These are phyloP conservation scores for Plectranthus barbatus DNA, from an alignment of 257 asterid species.

Conservation along the genomic window DNA sequence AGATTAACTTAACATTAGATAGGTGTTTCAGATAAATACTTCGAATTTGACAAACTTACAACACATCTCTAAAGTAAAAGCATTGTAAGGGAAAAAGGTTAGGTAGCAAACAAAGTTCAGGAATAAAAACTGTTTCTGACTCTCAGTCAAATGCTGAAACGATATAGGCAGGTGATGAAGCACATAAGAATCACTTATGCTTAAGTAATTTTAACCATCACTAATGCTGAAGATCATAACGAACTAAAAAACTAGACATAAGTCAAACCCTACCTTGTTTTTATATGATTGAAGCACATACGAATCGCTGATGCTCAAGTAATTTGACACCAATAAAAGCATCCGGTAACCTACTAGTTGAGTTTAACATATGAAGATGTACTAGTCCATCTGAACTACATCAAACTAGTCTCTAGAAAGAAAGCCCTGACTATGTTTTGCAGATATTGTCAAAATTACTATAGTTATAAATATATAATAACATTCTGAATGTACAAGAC, in stretches of 20 bases:
- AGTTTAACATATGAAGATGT: background rate
- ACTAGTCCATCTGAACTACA: background rate
- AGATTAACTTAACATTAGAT: background rate
- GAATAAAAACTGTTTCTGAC: background rate
- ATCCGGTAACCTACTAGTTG: background rate
- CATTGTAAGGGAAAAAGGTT: no score
- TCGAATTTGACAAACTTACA: background rate
- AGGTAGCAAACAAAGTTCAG: background rate
- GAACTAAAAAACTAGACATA: no score
- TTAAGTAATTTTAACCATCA: no score
- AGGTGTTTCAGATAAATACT: background rate
- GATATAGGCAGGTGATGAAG: background rate
- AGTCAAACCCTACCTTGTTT: no score
- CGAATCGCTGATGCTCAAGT: background rate
- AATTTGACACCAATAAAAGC: background rate
- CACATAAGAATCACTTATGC: background rate
- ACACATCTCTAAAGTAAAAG: background rate
- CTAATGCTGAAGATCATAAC: no score
- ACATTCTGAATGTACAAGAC: background rate
- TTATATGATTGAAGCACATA: background rate
- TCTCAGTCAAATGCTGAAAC: background rate
- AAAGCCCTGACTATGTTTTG: background rate
- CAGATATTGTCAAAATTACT: background rate
- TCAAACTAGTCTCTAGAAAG: background rate
- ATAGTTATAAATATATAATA: background rate